Conservation (phyloP, 2,329 filamentous ascomycete genomes). For the Fusarium pseudonygamai region DNA sequence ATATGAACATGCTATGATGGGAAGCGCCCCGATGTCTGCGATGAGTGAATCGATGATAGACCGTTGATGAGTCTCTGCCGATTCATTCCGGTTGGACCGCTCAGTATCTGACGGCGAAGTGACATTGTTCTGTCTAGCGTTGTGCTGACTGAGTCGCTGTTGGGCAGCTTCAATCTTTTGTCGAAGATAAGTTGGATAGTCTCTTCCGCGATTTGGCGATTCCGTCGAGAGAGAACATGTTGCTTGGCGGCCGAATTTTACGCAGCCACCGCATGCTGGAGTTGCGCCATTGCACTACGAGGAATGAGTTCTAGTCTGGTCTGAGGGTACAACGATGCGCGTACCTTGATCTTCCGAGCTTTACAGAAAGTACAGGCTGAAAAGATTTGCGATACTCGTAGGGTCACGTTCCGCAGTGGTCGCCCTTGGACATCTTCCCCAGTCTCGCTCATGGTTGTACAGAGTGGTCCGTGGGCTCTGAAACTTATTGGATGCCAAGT, state of each 20-base stretch:
- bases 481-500: no score
- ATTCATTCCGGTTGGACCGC: background rate
- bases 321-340: accelerated
- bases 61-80: background rate
- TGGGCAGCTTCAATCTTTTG: conserved; percentile 4
- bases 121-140: accelerated
- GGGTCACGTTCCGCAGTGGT: background rate
- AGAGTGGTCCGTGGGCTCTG: background rate
- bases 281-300: background rate
- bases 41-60: conserved; percentile 16
- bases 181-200: background rate
- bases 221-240: background rate
- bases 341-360: conserved; percentile 8
- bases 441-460: background rate
- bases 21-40: conserved; percentile 1
- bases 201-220: background rate
- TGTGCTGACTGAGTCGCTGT: background rate
- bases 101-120: background rate
- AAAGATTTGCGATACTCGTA: conserved; percentile 1
- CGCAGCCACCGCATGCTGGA: conserved; percentile 7
- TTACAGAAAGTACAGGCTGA: conserved; percentile 14
- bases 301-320: accelerated
- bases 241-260: background rate
- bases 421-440: accelerated
- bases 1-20: conserved; percentile 1